Conservation (phyloP, 2,329 filamentous ascomycete genomes). For the Paecilomyces variotii region DNA sequence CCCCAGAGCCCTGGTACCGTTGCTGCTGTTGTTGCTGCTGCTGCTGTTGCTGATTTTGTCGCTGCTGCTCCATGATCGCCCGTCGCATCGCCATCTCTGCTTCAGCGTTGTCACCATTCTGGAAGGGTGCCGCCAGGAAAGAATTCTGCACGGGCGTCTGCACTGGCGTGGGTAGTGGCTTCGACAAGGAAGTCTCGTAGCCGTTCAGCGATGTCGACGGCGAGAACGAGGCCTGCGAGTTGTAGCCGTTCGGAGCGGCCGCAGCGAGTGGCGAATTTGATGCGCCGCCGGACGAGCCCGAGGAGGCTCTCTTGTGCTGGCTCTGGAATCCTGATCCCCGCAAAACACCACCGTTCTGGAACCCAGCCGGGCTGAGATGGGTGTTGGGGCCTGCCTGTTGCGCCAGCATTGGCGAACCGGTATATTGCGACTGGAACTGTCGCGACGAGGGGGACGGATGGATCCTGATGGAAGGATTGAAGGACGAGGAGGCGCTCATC, state of each 20-base stretch:
- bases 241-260: constrained; percentile 26
- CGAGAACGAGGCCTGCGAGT: constrained; percentile 20
- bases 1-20: constrained; percentile 32
- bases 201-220: constrained; percentile 30
- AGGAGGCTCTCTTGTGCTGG: constrained; percentile 33
- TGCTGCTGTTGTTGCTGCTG: constrained; percentile 21
- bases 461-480: constrained; percentile 28
- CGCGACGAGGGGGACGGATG: constrained; percentile 25
- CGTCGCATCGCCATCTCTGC: constrained; percentile 55
- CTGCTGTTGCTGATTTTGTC: constrained; percentile 18
- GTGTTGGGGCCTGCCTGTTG: constrained; percentile 29
- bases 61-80: constrained; percentile 44
- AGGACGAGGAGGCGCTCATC: constrained; percentile 33
- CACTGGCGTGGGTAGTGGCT: constrained; percentile 48
- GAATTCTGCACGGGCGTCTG: constrained; percentile 47
- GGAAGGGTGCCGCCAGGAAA: constrained; percentile 40
- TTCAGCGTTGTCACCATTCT: constrained; percentile 34
- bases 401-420: constrained; percentile 29
- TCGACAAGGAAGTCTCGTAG: constrained; percentile 37
- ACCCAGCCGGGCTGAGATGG: constrained; percentile 27
- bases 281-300: constrained; percentile 37
- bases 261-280: constrained; percentile 31
- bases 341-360: constrained; percentile 19
- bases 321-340: constrained; percentile 11
- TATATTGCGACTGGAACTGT: constrained; percentile 20